phyloP scores from a whole-genome alignment of 2,329 filamentous ascomycete species.

The Penicillium sp. region DNA sequence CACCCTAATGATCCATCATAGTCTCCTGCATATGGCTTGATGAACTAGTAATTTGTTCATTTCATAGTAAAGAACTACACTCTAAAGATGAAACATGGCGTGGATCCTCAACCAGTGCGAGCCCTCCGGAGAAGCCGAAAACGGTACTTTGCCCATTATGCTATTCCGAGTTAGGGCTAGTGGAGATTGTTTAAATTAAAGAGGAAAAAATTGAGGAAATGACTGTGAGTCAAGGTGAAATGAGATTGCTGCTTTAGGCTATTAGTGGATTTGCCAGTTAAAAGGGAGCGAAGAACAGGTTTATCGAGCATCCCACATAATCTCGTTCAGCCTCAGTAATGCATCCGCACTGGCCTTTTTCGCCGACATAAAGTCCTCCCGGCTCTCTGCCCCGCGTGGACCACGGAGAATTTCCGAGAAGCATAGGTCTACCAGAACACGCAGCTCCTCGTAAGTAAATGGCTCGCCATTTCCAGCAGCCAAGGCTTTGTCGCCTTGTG shows the following conservation, averaged over 20 bases:
- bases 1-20: background rate
- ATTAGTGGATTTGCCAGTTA: background rate
- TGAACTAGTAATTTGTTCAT: background rate
- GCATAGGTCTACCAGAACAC: slow-evolving; percentile 47
- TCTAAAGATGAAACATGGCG: slow-evolving; percentile 26
- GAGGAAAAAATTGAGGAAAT: slow-evolving; percentile 19
- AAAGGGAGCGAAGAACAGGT: background rate
- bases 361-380: slow-evolving; percentile 48
- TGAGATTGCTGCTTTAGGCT: background rate
- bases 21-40: background rate
- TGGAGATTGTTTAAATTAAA: slow-evolving; percentile 18
- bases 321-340: slow-evolving; percentile 46
- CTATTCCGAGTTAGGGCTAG: slow-evolving; percentile 17
- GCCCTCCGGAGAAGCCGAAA: slow-evolving; percentile 18
- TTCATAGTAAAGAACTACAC: background rate
- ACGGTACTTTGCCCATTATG: slow-evolving; percentile 1
- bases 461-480: slow-evolving; percentile 43
- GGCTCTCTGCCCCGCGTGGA: slow-evolving; percentile 41
- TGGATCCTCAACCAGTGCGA: slow-evolving; percentile 8
- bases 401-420: slow-evolving; percentile 48
- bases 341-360: slow-evolving; percentile 48
- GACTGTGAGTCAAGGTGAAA: slow-evolving; percentile 8
- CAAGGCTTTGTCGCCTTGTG: slow-evolving; percentile 36
- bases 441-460: slow-evolving; percentile 49
- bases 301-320: slow-evolving; percentile 50